Conservation (phyloP, 2,329 filamentous ascomycete genomes). For the Bimuria novae-zelandiae region DNA sequence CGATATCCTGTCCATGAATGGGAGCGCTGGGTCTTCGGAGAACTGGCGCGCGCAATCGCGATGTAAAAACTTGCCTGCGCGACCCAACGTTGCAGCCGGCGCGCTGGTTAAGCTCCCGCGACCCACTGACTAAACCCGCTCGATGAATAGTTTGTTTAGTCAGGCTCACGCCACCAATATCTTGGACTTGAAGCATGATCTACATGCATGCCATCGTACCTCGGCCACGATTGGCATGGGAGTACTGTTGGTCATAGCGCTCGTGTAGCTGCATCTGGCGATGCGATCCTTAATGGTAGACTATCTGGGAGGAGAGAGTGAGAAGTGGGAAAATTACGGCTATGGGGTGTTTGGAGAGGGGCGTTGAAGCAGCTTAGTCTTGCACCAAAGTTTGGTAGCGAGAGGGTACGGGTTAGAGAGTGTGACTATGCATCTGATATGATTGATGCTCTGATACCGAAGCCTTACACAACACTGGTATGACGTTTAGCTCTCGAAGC, state of each 20-base stretch:
- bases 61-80: no score
- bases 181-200: not conserved
- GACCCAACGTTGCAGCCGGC: not conserved
- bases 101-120: not conserved
- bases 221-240: not conserved
- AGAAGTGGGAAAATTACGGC: not conserved
- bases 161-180: slow-evolving; percentile 6
- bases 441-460: not conserved
- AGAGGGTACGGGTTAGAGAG: no score
- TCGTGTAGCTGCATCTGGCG: not conserved
- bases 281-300: not conserved
- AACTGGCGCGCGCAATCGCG: no score
- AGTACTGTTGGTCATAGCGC: not conserved
- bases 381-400: no score
- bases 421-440: not conserved
- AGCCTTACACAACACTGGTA: slow-evolving; percentile 1
- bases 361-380: no score
- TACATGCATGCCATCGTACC: not conserved
- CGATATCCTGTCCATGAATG: not conserved
- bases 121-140: not conserved
- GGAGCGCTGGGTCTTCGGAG: no score
- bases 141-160: not conserved
- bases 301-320: not conserved
- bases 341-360: slow-evolving; percentile 1
- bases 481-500: not conserved